These are phyloP conservation scores for Neonectria hederae DNA, from an alignment of 2,329 filamentous ascomycete species.

Conservation along the genomic window DNA sequence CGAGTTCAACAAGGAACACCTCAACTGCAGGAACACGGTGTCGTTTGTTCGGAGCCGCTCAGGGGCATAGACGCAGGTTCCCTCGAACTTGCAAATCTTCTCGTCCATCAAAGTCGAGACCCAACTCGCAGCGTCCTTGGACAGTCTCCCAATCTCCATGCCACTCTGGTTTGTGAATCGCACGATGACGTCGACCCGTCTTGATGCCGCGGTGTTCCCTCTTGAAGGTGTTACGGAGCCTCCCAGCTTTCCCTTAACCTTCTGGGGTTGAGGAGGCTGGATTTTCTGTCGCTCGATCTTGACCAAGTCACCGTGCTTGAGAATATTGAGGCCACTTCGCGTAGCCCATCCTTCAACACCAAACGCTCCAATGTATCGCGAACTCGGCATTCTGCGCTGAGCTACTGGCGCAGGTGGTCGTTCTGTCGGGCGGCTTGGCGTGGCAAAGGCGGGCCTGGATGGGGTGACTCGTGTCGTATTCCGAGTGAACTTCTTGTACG, in stretches of 20 bases:
- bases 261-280: conserved; percentile 62
- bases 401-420: conserved; percentile 22
- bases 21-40: conserved; percentile 89
- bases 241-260: conserved; percentile 55
- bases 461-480: conserved; percentile 31
- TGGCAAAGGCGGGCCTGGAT: conserved; percentile 11
- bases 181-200: conserved; percentile 85
- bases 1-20: conserved; percentile 76
- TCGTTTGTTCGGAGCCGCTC: conserved; percentile 89
- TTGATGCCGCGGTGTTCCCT: conserved; percentile 62
- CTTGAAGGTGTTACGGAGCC: conserved; percentile 46
- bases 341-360: conserved; percentile 94
- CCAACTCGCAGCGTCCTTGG: conserved; percentile 89
- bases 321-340: conserved; percentile 76
- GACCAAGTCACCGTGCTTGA: conserved; percentile 85
- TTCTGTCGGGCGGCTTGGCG: conserved; percentile 23
- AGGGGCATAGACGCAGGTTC: conserved; percentile 86
- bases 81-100: conserved; percentile 86
- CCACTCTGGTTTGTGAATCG: conserved; percentile 85
- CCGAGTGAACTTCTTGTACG: conserved; percentile 64
- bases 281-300: conserved; percentile 87
- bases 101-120: conserved; percentile 93
- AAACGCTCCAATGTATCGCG: conserved; percentile 88
- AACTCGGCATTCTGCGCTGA: conserved; percentile 47
- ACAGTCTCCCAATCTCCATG: conserved; percentile 84